A percentile compares a stretch with the other conserved stretches of the same genome.
phyloP scores from a whole-genome alignment of 1,284 basidiomycete species.

The Tilletiaria anomala region DNA sequence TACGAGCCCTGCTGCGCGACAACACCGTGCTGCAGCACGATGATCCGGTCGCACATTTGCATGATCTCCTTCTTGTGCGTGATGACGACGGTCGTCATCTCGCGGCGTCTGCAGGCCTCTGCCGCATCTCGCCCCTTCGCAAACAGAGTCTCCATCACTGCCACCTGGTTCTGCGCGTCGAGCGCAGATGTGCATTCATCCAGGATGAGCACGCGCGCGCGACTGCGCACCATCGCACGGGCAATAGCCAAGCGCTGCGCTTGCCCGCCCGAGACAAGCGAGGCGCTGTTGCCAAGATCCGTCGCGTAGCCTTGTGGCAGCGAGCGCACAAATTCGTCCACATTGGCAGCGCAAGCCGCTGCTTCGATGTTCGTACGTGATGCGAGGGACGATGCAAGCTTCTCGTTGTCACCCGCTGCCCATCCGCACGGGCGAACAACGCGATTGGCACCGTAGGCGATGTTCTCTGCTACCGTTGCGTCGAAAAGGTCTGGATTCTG shows the following conservation, averaged over 20 bases:
- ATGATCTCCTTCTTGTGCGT: conserved; percentile 86
- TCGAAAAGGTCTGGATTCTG: conserved; percentile 28
- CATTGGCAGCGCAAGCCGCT: conserved; percentile 62
- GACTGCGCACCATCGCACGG: conserved; percentile 60
- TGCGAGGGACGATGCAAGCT: neutral
- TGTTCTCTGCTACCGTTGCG: conserved; percentile 21
- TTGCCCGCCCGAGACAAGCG: conserved; percentile 81
- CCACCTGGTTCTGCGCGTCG: conserved; percentile 64
- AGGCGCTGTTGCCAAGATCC: conserved; percentile 69
- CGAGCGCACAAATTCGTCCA: conserved; percentile 68
- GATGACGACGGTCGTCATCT: conserved; percentile 71
- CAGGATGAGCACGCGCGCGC: conserved; percentile 62
- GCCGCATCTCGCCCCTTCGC: conserved; percentile 6
- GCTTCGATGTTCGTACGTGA: conserved; percentile 47
- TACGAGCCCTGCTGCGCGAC: conserved; percentile 68
- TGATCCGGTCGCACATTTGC: conserved; percentile 74
- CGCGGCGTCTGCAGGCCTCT: conserved; percentile 16
- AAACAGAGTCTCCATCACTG: conserved; percentile 63
- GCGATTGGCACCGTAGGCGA: conserved; percentile 17
- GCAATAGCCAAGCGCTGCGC: conserved; percentile 85
- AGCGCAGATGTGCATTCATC: conserved; percentile 89
- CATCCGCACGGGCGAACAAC: conserved; percentile 1
- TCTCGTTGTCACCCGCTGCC: no score
- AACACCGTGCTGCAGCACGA: conserved; percentile 62
- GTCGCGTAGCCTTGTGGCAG: conserved; percentile 76